phyloP scores from a whole-genome alignment of 1,284 basidiomycete species.

The Lentinus polychrous region DNA sequence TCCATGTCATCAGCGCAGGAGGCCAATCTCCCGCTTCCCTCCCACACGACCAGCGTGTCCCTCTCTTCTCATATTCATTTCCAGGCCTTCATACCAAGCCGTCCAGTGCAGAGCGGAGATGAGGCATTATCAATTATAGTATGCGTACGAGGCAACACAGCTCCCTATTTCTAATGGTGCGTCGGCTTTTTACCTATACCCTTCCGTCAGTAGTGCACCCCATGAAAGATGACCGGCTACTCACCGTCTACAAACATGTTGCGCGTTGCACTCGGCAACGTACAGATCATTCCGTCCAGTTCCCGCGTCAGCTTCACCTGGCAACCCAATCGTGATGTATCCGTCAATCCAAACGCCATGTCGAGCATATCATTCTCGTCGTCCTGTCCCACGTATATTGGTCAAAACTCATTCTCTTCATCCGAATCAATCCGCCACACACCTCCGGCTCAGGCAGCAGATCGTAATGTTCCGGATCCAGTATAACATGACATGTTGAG shows the following conservation, averaged over 20 bases:
- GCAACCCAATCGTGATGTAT: slow-evolving; percentile 79
- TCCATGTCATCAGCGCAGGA: too few species aligned
- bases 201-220: neutral
- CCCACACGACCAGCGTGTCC: too few species aligned
- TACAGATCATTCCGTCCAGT: slow-evolving; percentile 83
- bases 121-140: neutral
- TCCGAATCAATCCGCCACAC: slow-evolving; percentile 1
- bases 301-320: slow-evolving; percentile 84
- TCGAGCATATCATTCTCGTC: slow-evolving; percentile 99
- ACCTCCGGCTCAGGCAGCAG: slow-evolving; percentile 78
- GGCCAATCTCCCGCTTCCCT: too few species aligned
- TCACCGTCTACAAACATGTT: slow-evolving; percentile 96
- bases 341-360: slow-evolving; percentile 94
- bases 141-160: too few species aligned
- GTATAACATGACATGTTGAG: slow-evolving; percentile 95
- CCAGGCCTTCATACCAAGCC: neutral
- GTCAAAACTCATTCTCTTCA: neutral
- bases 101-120: neutral
- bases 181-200: slow-evolving; percentile 38
- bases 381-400: slow-evolving; percentile 35
- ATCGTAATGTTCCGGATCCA: slow-evolving; percentile 81
- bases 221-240: slow-evolving; percentile 18
- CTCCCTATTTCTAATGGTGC: slow-evolving; percentile 31
- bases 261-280: slow-evolving; percentile 85
- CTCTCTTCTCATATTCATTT: too few species aligned